phyloP scores from a whole-genome alignment of 805 yeast genomes.

The Saturnispora besseyi region DNA sequence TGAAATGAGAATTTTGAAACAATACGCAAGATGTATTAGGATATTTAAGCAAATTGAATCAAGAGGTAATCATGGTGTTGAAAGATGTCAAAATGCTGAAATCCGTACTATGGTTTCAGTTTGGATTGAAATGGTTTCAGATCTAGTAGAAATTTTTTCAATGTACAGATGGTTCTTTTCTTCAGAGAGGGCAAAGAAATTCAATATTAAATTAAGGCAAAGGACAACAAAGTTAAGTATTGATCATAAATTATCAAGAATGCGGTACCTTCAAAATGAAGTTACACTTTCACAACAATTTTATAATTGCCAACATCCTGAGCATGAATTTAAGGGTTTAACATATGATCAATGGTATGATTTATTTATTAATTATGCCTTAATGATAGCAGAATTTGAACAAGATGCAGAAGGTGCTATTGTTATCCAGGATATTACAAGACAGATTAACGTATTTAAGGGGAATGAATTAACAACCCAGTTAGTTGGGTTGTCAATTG shows the following conservation, averaged over 20 bases:
- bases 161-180: slow-evolving; percentile 73
- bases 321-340: slow-evolving; percentile 63
- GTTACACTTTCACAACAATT: slow-evolving; percentile 26
- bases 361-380: slow-evolving; percentile 69
- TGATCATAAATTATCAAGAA: slow-evolving; percentile 64
- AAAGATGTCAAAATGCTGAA: slow-evolving; percentile 25
- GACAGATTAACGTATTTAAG: slow-evolving; percentile 69
- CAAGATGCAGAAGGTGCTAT: slow-evolving; percentile 50
- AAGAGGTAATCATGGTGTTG: slow-evolving; percentile 4
- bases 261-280: slow-evolving; percentile 57
- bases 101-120: slow-evolving; percentile 42
- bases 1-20: slow-evolving; percentile 34
- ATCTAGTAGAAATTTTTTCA: slow-evolving; percentile 73
- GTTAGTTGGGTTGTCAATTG: slow-evolving; percentile 59
- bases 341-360: slow-evolving; percentile 77
- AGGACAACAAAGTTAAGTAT: slow-evolving; percentile 54
- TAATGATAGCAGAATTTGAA: slow-evolving; percentile 55
- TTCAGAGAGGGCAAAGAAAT: slow-evolving; percentile 58
- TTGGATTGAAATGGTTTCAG: slow-evolving; percentile 82
- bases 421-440: slow-evolving; percentile 64
- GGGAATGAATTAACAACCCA: slow-evolving; percentile 50
- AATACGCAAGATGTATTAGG: slow-evolving; percentile 39
- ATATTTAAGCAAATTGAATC: slow-evolving; percentile 39
- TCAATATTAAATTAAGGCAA: slow-evolving; percentile 60
- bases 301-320: slow-evolving; percentile 32